Evolutionary conservation across 2,329 filamentous ascomycete species (phyloP).

Genomic region (Calonectria ilicicola): DNA sequence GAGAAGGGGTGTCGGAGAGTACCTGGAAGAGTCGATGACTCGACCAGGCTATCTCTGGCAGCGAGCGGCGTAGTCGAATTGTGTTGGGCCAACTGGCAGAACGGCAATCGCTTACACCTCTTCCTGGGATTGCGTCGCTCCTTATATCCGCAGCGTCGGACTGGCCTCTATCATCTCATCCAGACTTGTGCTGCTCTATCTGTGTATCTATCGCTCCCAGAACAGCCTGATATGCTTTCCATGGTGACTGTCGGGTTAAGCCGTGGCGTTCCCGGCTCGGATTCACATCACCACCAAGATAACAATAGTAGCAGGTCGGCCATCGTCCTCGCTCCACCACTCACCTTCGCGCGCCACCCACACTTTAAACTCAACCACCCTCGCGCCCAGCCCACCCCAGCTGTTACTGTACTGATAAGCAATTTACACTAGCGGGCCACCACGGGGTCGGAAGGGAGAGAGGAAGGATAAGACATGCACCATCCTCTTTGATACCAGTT

Average conservation of each 20-base stretch:
- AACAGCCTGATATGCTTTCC: neutral
- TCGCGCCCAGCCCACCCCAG: conserved; percentile 14
- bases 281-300: conserved; percentile 16
- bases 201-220: neutral
- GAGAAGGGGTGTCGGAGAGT: conserved; percentile 12
- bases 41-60: conserved; percentile 13
- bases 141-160: conserved; percentile 8
- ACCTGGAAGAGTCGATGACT: neutral
- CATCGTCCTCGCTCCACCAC: conserved; percentile 13
- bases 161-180: neutral
- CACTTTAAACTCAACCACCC: conserved; percentile 16
- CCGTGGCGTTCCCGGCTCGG: conserved; percentile 17
- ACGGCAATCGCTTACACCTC: conserved; percentile 24
- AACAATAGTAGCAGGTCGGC: conserved; percentile 10
- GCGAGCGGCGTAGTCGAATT: conserved; percentile 31
- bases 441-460: conserved; percentile 12
- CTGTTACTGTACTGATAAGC: conserved; percentile 21
- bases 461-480: conserved; percentile 2
- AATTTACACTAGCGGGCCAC: conserved; percentile 19
- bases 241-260: neutral
- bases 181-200: neutral
- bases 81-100: conserved; percentile 39
- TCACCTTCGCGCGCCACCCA: conserved; percentile 8
- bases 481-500: neutral
- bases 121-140: neutral